Conservation (phyloP, 2,329 filamentous ascomycete genomes). For the Paecilomyces niveus region DNA sequence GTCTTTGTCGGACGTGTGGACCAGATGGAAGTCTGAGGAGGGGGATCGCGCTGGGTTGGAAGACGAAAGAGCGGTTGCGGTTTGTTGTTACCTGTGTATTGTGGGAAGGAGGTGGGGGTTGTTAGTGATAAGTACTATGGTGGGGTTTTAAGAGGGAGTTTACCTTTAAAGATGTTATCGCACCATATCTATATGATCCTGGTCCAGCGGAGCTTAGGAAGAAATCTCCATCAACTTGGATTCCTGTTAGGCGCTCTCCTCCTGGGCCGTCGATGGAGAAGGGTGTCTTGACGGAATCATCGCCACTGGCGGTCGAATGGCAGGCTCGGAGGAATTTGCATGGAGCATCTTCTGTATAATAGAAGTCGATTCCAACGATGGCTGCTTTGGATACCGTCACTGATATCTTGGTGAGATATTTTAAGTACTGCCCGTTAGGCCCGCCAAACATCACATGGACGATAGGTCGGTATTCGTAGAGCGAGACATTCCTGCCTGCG, state of each 20-base stretch:
- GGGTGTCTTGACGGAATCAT: conserved; percentile 8
- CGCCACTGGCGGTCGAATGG: conserved; percentile 2
- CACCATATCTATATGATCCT: conserved; percentile 1
- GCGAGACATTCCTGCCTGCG: conserved; percentile 4
- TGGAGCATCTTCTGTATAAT: conserved; percentile 8
- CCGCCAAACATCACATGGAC: conserved; percentile 15
- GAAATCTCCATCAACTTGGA: conserved; percentile 8
- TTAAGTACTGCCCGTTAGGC: conserved; percentile 7
- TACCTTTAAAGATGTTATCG: conserved; percentile 3
- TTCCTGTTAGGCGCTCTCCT: conserved; percentile 10
- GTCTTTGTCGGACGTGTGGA: conserved; percentile 4
- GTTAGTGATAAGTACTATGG: background rate
- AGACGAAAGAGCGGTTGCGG: conserved; percentile 7
- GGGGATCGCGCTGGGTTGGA: conserved; percentile 12
- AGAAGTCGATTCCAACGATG: conserved; percentile 11
- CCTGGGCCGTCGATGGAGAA: conserved; percentile 12
- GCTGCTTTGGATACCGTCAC: conserved; percentile 6
- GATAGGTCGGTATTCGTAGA: conserved; percentile 9
- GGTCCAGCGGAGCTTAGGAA: background rate
- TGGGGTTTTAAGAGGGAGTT: background rate
- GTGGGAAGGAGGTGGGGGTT: no score
- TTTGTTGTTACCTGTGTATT: conserved; percentile 11
- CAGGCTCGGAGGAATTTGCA: conserved; percentile 4
- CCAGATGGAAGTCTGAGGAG: conserved; percentile 8
- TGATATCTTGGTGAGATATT: conserved; percentile 13